Conservation (phyloP, 1,139 yeast species). For the Suhomyces coccinellae region DNA sequence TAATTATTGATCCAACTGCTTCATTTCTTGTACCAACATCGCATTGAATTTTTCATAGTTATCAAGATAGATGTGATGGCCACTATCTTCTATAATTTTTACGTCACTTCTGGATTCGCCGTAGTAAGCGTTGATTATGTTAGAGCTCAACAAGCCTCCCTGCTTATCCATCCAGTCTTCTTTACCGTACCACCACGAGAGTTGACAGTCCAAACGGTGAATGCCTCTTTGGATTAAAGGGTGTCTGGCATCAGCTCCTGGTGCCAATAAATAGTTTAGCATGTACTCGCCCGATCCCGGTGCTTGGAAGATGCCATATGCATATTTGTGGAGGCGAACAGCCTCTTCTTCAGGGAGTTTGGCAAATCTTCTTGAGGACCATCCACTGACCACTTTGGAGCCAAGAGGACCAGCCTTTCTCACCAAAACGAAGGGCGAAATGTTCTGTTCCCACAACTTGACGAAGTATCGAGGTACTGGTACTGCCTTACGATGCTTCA, state of each 20-base stretch:
- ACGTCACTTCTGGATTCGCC: constrained; percentile 39
- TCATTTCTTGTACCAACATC: constrained; percentile 49
- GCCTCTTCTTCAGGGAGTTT: constrained; percentile 33
- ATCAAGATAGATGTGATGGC: constrained; percentile 74
- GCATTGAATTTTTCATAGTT: constrained; percentile 53
- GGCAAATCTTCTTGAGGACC: constrained; percentile 70
- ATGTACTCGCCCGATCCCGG: constrained; percentile 78
- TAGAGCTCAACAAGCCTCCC: constrained; percentile 52
- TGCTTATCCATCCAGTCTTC: constrained; percentile 75
- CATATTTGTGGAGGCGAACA: constrained; percentile 62
- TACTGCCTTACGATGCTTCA: constrained; percentile 42
- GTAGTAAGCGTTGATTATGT: constrained; percentile 31
- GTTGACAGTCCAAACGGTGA: constrained; percentile 49
- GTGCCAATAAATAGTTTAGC: constrained; percentile 64
- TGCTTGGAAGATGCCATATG: constrained; percentile 69
- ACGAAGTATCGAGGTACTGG: constrained; percentile 64
- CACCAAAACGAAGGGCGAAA: constrained; percentile 69
- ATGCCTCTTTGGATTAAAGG: constrained; percentile 57
- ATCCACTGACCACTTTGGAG: constrained; percentile 71
- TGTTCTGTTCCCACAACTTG: constrained; percentile 65
- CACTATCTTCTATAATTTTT: constrained; percentile 52
- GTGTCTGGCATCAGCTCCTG: constrained; percentile 72
- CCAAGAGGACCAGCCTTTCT: constrained; percentile 67
- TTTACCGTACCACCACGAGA: constrained; percentile 71
- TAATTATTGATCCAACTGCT: not conserved